Evolutionary conservation across 768 basidiomycete genomes (phyloP).

Genomic region (Tephrocybe sp.): DNA sequence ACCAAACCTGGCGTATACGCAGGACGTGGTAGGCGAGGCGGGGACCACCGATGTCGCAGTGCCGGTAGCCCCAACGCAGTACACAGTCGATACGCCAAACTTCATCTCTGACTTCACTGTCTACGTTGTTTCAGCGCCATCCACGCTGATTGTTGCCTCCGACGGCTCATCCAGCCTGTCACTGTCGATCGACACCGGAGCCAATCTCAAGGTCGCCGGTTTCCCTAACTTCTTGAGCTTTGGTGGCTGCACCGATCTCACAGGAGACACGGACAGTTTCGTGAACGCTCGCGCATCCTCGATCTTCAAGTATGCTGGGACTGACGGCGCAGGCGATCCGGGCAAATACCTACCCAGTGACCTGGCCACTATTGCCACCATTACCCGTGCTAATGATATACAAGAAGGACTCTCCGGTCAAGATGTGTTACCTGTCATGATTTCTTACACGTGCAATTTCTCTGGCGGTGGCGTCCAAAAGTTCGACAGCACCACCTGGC

Average conservation of each 20-base stretch:
- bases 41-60: neutral
- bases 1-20: neutral
- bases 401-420: neutral
- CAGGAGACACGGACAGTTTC: neutral
- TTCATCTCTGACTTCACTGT: neutral
- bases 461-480: neutral
- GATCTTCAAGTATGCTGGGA: neutral
- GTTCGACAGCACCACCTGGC: neutral
- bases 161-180: neutral
- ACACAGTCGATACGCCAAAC: neutral
- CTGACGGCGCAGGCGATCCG: neutral
- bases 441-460: neutral
- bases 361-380: neutral
- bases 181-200: neutral
- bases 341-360: neutral
- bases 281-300: neutral
- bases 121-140: neutral
- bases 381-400: neutral
- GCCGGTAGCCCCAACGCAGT: neutral
- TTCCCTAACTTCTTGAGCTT: neutral
- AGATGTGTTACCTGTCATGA: neutral
- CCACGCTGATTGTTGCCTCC: neutral
- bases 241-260: neutral
- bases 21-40: neutral
- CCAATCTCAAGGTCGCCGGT: neutral